Evolutionary conservation across 345 rosid species (phyloP).

Genomic region (Eucalyptus erythrocorys): DNA sequence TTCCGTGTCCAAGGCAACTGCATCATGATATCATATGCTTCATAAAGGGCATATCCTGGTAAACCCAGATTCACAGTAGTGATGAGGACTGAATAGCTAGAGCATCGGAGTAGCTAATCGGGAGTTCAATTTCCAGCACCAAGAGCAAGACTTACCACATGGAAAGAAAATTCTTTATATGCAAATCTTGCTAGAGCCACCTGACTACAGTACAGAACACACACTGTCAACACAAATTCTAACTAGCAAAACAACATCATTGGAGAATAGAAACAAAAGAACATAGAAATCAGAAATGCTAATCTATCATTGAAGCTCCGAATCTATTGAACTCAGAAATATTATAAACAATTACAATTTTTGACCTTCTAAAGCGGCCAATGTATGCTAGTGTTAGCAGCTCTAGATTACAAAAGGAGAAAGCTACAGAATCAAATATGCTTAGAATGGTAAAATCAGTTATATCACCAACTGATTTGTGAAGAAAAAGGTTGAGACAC

Average conservation of each 20-base stretch:
- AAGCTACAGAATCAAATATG: background rate
- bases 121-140: conserved; percentile 65
- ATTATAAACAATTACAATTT: background rate
- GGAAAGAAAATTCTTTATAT: too few relatives aligned
- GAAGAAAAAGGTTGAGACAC: background rate
- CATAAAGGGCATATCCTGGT: conserved; percentile 66
- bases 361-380: background rate
- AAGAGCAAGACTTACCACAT: conserved; percentile 56
- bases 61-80: background rate
- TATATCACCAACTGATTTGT: background rate
- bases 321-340: background rate
- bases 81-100: background rate
- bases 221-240: background rate
- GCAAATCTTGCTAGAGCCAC: too few relatives aligned
- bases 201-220: conserved; percentile 16
- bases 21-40: conserved; percentile 35
- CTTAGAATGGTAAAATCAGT: background rate
- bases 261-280: background rate
- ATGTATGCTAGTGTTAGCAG: background rate
- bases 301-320: background rate
- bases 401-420: background rate
- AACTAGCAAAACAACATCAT: background rate
- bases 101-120: conserved; percentile 50
- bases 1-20: conserved; percentile 29
- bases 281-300: background rate